Conservation (phyloP, 2,329 filamentous ascomycete species). For the Aspergillus sergii region DNA sequence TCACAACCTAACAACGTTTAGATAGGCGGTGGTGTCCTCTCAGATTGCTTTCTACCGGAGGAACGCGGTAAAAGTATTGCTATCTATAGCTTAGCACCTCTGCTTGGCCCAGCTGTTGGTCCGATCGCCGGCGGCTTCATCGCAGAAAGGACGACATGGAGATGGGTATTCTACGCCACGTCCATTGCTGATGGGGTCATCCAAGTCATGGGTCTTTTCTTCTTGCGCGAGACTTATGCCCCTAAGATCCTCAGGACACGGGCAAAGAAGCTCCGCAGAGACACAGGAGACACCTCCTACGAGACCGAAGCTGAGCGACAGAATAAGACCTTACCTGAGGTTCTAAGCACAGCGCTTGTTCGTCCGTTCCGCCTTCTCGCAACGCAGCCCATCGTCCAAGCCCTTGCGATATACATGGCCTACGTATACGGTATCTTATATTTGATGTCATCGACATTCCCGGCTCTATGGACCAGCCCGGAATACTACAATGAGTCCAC, state of each 20-base stretch:
- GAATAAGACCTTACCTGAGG: conserved; percentile 33
- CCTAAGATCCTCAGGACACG: conserved; percentile 64
- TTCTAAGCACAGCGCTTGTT: conserved; percentile 48
- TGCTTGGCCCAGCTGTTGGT: conserved; percentile 67
- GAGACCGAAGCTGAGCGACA: conserved; percentile 46
- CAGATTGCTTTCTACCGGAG: conserved; percentile 63
- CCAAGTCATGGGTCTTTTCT: conserved; percentile 63
- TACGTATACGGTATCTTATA: conserved; percentile 67
- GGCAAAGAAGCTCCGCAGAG: conserved; percentile 52
- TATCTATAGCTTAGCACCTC: conserved; percentile 64
- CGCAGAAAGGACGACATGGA: conserved; percentile 65
- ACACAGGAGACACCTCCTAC: conserved; percentile 39
- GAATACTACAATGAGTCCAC: conserved; percentile 57
- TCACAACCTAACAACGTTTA: conserved; percentile 17
- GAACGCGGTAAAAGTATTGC: conserved; percentile 65
- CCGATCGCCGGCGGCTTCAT: conserved; percentile 69
- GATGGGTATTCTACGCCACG: conserved; percentile 73
- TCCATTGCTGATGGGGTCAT: conserved; percentile 65
- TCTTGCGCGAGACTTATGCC: conserved; percentile 67
- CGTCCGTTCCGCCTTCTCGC: conserved; percentile 60
- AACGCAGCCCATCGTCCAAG: conserved; percentile 64
- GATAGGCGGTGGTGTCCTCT: conserved; percentile 54
- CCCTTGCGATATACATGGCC: conserved; percentile 57
- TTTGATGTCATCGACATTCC: conserved; percentile 65
- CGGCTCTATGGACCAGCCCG: conserved; percentile 56